These are phyloP conservation scores for Astrothelium macrocarpum DNA, from an alignment of 495 filamentous ascomycete species.

Conservation along the genomic window DNA sequence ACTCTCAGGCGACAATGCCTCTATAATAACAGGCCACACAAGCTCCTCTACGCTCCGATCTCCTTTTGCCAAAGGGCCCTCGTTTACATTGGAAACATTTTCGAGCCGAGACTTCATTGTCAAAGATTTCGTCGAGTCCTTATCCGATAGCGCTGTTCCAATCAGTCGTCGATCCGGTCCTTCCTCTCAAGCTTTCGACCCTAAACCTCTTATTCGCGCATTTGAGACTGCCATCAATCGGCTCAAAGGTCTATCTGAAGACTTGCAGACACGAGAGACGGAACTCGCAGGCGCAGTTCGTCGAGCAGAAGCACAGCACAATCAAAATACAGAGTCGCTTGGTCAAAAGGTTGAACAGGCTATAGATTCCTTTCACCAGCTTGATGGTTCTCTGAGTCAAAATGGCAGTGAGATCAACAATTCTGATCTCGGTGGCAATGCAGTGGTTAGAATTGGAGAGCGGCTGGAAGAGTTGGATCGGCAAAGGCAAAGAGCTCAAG, in stretches of 20 bases:
- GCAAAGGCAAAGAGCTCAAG: conserved; percentile 77
- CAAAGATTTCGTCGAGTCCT: conserved; percentile 88
- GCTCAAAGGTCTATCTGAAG: conserved; percentile 70
- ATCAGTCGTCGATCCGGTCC: conserved; percentile 62
- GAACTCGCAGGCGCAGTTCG: conserved; percentile 82
- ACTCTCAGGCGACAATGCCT: background rate
- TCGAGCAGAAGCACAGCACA: conserved; percentile 84
- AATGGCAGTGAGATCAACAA: conserved; percentile 24
- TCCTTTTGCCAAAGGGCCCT: conserved; percentile 61
- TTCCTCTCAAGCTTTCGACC: conserved; percentile 64
- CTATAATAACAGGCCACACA: background rate
- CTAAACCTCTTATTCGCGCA: conserved; percentile 90
- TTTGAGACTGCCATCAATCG: conserved; percentile 83
- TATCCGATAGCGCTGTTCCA: conserved; percentile 76
- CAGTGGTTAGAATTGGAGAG: conserved; percentile 92
- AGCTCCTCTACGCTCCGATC: conserved; percentile 41
- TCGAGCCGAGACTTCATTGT: conserved; percentile 91
- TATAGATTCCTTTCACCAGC: conserved; percentile 77
- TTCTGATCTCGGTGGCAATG: conserved; percentile 58
- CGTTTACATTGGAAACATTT: conserved; percentile 81
- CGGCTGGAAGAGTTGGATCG: conserved; percentile 87
- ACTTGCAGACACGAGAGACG: conserved; percentile 76
- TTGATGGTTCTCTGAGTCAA: conserved; percentile 63
- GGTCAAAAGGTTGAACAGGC: conserved; percentile 83
- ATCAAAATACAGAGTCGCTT: conserved; percentile 73